A percentile compares a stretch with the other conserved stretches of the same genome.
phyloP scores from a whole-genome alignment of 163 green algal genomes.

The Scenedesmus sp. region DNA sequence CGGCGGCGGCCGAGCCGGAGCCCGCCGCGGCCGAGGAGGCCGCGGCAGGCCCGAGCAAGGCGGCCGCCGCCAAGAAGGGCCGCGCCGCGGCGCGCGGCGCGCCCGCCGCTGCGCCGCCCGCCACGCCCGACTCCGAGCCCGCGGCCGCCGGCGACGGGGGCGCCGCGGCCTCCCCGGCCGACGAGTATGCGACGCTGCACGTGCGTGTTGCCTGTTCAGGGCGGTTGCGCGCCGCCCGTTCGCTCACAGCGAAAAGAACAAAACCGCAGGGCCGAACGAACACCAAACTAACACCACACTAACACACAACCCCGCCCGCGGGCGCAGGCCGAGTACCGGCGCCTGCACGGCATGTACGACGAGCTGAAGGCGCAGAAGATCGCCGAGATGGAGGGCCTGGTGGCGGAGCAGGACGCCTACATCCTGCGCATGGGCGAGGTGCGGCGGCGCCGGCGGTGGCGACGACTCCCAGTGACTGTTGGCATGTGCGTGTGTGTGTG shows the following conservation, averaged over 20 bases:
- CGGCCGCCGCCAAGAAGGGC: too few relatives aligned
- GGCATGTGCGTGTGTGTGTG: too few relatives aligned
- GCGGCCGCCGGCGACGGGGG: too few relatives aligned
- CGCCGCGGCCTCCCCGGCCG: too few relatives aligned
- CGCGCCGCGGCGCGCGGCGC: too few relatives aligned
- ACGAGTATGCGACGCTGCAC: background rate
- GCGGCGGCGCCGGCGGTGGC: background rate
- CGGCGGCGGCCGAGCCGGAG: too few relatives aligned
- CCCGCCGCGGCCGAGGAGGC: too few relatives aligned
- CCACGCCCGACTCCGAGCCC: too few relatives aligned
- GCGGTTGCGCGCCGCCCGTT: background rate
- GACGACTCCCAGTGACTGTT: background rate
- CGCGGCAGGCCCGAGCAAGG: too few relatives aligned
- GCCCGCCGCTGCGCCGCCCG: too few relatives aligned
- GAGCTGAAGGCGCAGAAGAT: slow-evolving; percentile 59
- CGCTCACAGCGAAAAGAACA: too few relatives aligned
- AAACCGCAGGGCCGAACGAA: too few relatives aligned
- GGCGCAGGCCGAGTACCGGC: slow-evolving; percentile 35
- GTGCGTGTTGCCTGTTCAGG: background rate
- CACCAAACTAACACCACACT: slow-evolving; percentile 2
- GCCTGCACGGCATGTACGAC: slow-evolving; percentile 48
- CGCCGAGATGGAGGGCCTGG: slow-evolving; percentile 49
- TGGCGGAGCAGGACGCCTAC: slow-evolving; percentile 53
- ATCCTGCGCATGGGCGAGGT: slow-evolving; percentile 40
- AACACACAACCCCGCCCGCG: background rate